Conservation (phyloP, 2,329 filamentous ascomycete species). For the Xylariaceae sp. region DNA sequence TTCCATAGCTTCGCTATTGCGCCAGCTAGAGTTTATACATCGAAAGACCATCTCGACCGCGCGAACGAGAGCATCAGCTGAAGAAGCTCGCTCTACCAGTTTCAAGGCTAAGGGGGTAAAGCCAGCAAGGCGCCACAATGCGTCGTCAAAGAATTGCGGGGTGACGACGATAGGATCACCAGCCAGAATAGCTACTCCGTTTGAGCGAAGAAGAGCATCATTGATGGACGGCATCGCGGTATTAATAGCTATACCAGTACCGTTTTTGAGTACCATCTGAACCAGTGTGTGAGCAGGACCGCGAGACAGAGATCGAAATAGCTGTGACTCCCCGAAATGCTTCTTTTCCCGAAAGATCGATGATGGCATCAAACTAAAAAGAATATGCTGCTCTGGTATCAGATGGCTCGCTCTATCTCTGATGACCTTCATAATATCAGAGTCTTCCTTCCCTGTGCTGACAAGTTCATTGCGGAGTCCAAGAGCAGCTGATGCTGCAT, state of each 20-base stretch:
- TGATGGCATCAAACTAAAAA: conserved; percentile 83
- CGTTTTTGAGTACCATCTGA: conserved; percentile 72
- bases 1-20: conserved; percentile 98
- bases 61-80: conserved; percentile 72
- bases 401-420: conserved; percentile 82
- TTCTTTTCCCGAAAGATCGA: conserved; percentile 84
- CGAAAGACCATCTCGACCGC: conserved; percentile 85
- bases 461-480: conserved; percentile 91
- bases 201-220: conserved; percentile 80
- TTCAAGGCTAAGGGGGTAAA: conserved; percentile 86
- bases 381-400: conserved; percentile 78
- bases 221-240: conserved; percentile 86
- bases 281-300: conserved; percentile 71
- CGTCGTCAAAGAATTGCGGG: conserved; percentile 87
- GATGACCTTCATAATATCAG: conserved; percentile 89
- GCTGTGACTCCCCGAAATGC: conserved; percentile 75
- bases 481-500: conserved; percentile 87
- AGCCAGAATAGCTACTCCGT: conserved; percentile 81
- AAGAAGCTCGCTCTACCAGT: conserved; percentile 77
- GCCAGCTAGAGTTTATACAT: conserved; percentile 89
- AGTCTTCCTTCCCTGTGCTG: conserved; percentile 86
- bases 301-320: conserved; percentile 78
- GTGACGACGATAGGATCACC: conserved; percentile 82
- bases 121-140: conserved; percentile 90
- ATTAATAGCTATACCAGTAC: conserved; percentile 84